These are phyloP conservation scores for Ceratorhiza oryzae-sativae DNA, from an alignment of 1,284 basidiomycete species.

Conservation along the genomic window DNA sequence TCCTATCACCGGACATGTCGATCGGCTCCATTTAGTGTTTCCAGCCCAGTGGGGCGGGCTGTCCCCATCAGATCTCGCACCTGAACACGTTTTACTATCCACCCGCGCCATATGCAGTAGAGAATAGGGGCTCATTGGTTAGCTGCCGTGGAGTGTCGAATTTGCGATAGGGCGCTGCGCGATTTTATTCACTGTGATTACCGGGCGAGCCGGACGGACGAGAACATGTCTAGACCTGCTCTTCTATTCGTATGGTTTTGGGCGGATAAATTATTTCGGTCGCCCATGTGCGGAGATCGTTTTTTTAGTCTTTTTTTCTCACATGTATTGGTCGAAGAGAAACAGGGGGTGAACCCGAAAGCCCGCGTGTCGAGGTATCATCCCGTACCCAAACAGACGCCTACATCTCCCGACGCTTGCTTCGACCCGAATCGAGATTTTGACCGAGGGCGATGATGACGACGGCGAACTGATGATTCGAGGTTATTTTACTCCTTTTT, in stretches of 20 bases:
- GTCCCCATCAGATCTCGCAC: conserved; percentile 1
- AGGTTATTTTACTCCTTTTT: conserved; percentile 21
- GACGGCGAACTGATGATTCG: background rate
- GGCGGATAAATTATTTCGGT: background rate
- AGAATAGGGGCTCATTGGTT: conserved; percentile 7
- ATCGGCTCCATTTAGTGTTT: conserved; percentile 17
- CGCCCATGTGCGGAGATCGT: background rate
- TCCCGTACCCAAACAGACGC: background rate
- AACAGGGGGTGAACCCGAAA: background rate
- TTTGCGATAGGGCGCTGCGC: conserved; percentile 7
- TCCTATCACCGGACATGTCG: conserved; percentile 9
- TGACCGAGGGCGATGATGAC: background rate
- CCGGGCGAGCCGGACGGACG: background rate
- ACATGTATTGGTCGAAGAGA: background rate
- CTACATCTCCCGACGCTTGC: conserved; percentile 4
- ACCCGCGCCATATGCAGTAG: background rate
- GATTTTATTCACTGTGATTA: background rate
- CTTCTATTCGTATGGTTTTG: background rate
- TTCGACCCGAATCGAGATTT: background rate
- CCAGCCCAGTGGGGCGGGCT: background rate
- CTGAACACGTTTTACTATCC: conserved; percentile 19
- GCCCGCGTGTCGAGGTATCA: conserved; percentile 8
- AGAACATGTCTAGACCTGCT: background rate
- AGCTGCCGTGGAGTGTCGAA: conserved; percentile 1
- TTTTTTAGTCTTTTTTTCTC: background rate